Conservation (phyloP, 1,139 yeast genomes). For the Lodderomyces orthopsilosis region DNA sequence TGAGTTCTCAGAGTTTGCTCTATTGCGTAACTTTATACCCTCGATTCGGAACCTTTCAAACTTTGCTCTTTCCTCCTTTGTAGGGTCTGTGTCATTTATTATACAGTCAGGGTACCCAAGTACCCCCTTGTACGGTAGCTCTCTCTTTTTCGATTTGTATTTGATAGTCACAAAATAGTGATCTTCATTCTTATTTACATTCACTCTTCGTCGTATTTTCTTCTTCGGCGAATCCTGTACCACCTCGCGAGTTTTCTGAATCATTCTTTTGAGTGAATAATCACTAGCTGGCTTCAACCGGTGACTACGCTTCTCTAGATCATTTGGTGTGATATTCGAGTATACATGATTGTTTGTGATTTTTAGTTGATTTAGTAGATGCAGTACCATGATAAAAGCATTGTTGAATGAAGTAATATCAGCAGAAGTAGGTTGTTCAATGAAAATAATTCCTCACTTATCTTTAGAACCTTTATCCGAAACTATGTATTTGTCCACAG, state of each 20-base stretch:
- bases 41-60: constrained; percentile 36
- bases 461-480: too few relatives aligned
- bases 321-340: constrained; percentile 19
- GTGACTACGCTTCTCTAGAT: constrained; percentile 22
- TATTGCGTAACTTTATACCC: constrained; percentile 23
- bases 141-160: constrained; percentile 17
- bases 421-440: too few relatives aligned
- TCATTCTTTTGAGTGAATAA: constrained; percentile 17
- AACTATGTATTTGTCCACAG: too few relatives aligned
- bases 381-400: constrained; percentile 16
- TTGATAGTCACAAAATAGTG: constrained; percentile 7
- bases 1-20: neutral
- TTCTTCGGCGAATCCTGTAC: neutral
- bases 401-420: neutral
- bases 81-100: constrained; percentile 62
- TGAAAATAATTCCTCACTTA: too few relatives aligned
- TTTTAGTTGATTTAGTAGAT: constrained; percentile 26
- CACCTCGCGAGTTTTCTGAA: constrained; percentile 11
- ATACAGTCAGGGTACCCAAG: constrained; percentile 57
- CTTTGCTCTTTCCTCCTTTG: constrained; percentile 42
- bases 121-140: constrained; percentile 66
- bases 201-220: neutral
- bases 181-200: neutral
- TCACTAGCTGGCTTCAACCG: constrained; percentile 15
- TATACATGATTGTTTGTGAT: constrained; percentile 27